Base-by-base conservation (phyloP, 148 eudicot species). In the Euryodendron excelsum region DNA sequence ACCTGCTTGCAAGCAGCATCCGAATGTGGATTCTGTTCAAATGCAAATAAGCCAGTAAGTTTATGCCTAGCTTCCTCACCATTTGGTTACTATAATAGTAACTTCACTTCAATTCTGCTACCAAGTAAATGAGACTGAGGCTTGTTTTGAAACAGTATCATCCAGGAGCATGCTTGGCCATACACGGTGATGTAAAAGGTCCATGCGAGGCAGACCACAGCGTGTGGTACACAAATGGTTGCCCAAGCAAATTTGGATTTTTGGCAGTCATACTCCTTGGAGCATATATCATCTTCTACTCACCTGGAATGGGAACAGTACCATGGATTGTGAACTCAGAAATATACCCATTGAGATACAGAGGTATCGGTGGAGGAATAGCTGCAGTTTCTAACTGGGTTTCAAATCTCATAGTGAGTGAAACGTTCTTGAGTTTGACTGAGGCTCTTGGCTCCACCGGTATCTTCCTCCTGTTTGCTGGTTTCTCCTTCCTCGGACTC, bases 301-400 rank as follows among this genome's bases (percentile, higher is more conserved):
- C 87, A 12, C 89, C 89, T 0, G 89, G 87, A 9, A 87, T 87
- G 89, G 89, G 89, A 14, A 77, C 89, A 4, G 87, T 76, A 1
- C 89, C 89, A n/a, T 87, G 89, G 89, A 84, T 84, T 10, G 77
- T 87, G n/a, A n/a, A n/a, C n/a, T n/a, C n/a, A n/a, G n/a, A n/a
- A n/a, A n/a, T n/a, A n/a, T n/a, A n/a, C n/a, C 87, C 87, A 0
- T 64, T 85, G 39, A 75, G 70, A 45, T 87, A 48, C 84, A 71
- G 87, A 67, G 90, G 90, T 0, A 56, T 82, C 28, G 79, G 87
- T 5, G 85, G 90, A 37, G 90, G 90, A 9, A 84, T 87, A 30
- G 87, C 87, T 7, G 90, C 87, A n/a, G 82, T 80, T 28, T 39
- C 85, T 21, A 84, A 84, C 80, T 87, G 90, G 90, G 60, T 36